These are phyloP conservation scores for Nephelium lappaceum DNA, from an alignment of 345 rosid genomes.

Conservation along the genomic window DNA sequence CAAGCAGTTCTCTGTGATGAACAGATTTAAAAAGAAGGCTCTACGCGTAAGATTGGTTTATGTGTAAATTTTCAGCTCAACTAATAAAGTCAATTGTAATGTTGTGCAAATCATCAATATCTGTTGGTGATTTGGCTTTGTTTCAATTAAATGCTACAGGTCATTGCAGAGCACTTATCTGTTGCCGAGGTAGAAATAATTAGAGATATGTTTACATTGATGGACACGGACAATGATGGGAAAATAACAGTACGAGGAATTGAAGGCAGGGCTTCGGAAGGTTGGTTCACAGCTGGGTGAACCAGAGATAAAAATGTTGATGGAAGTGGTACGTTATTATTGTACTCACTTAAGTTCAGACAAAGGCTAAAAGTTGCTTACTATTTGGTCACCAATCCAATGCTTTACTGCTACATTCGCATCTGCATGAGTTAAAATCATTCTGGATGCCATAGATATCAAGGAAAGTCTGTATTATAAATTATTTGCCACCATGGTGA, in stretches of 20 bases:
- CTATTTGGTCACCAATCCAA: neutral
- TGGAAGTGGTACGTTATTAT: conserved; percentile 82
- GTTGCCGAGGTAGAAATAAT: conserved; percentile 89
- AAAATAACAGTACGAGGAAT: conserved; percentile 76
- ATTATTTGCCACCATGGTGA: too few species aligned
- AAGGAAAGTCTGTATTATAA: neutral
- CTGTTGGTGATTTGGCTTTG: conserved; percentile 7
- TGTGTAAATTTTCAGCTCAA: conserved; percentile 13
- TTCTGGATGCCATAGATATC: neutral
- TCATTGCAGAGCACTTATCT: conserved; percentile 90
- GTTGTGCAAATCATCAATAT: conserved; percentile 5
- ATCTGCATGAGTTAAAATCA: neutral
- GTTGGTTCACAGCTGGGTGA: conserved; percentile 92
- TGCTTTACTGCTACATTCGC: neutral
- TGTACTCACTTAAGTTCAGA: neutral
- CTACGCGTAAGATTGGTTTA: conserved; percentile 56
- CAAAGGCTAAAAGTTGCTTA: neutral
- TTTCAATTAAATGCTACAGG: conserved; percentile 52
- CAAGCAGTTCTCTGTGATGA: conserved; percentile 94
- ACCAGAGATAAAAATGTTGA: conserved; percentile 92
- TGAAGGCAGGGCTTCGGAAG: conserved; percentile 86
- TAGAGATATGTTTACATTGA: conserved; percentile 82
- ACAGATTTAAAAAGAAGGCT: conserved; percentile 93
- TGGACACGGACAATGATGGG: conserved; percentile 92
- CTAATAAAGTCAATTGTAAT: neutral